Evolutionary conservation across 805 yeast genomes (phyloP), one percentile per base, ranked within the genome.

Genomic region (Sungouiella thailandica): DNA sequence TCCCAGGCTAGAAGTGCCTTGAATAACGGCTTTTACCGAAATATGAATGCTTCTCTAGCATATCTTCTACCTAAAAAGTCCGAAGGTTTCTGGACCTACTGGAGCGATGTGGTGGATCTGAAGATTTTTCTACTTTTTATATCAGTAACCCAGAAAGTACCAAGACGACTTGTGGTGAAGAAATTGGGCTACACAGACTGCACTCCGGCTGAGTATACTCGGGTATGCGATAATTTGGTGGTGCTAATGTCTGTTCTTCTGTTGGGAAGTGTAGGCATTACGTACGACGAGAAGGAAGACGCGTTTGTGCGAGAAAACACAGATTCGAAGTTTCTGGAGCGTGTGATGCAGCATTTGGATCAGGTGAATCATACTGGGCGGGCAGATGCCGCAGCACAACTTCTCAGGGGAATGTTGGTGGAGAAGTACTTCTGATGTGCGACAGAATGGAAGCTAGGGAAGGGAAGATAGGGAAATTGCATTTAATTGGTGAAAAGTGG

Each of bases 81-180:
- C n/a, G 23, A 28, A 4, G 11, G n/a, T n/a, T 28, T 28, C 23
- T 34, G 54, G 28, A 44, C 43, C 4, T 55, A 53, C 34, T 32
- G 60, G 12, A 27, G 29, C 9, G 40, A 42, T n/a, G 48, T 56
- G 6, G 50, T 62, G n/a, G 62, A 61, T 36, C 44, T 51, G 34
- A 61, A 63, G 39, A 47, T 45, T 17, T 57, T 60, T 28, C 42
- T 62, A 14, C 40, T 60, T 29, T 40, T 62, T 6, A 43, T 64
- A 23, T 47, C 62, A 3, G 38, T 50, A 15, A 46, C 55, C 1
- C 48, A 49, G 27, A 41, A 46, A 17, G 53, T 58, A 9, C 40
- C 61, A 0, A 32, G 55, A 8, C 18, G 12, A 4, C 53, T 53
- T 34, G 17, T 62, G 30, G 31, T 58, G 5, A 32, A 41, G n/a